Base-by-base conservation (phyloP, 164 flowering plant genomes). In the Houttuynia cordata region DNA sequence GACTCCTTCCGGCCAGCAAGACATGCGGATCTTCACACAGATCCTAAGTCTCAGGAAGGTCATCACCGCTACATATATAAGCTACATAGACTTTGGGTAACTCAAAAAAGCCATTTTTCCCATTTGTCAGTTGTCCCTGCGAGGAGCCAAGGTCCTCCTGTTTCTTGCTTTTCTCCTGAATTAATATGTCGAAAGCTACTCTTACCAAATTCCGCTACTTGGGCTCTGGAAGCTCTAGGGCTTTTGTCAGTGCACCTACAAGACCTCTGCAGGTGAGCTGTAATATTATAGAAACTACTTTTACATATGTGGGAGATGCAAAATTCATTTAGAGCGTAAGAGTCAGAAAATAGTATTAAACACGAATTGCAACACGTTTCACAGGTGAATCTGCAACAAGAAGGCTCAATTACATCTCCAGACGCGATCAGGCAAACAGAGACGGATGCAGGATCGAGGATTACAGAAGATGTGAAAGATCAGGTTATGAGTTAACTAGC, bases 231-330 rank as follows among this genome's bases (percentile, higher is more conserved):
- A 63, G 23, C 4, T 19, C 41, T 7, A 65, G 56, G 63, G 30
- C 22, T 37, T 66, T 42, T 34, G 58, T 66, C 41, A 54, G 61
- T 22, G 51, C 63, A 10, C 41, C 62, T 10, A 47, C 66, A 20
- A 73, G 68, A 53, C 52, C 56, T 45, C 17, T 57, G 23, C 73
- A 70, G 51, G 73, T 70, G 18, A 60, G 58, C 49, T 55, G n/a
- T n/a, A n/a, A n/a, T n/a, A n/a, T n/a, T n/a, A n/a, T n/a, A n/a
- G n/a, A n/a, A n/a, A n/a, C n/a, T n/a, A n/a, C n/a, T n/a, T n/a
- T n/a, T n/a, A n/a, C 24, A 7, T 8, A 21, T 55, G 8, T 55
- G 21, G 55, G 8, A 52, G 8, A 10, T 52, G 8, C 20, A 52
- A 10, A 14, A 52, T 14, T 52, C 20, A 15, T 20, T 52, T 14